Base-by-base conservation (phyloP, 139 green algal genomes). In the Haematococcus lacustris region DNA sequence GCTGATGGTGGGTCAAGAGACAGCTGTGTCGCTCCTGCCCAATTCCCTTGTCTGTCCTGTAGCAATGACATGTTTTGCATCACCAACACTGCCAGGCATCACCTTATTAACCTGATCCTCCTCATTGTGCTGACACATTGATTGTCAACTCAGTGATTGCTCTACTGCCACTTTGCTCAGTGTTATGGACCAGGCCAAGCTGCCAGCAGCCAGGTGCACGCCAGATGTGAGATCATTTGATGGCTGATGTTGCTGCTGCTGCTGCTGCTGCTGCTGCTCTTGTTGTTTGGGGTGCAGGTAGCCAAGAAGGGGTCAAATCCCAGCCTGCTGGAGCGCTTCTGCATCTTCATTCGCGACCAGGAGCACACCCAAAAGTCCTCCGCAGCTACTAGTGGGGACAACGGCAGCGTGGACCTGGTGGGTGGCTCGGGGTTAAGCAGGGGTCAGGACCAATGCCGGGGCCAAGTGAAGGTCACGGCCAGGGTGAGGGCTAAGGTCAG, bases 341-440 rank as follows among this genome's bases (percentile, higher is more conserved):
- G 68, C 61, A 71, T 82, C 61, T 82, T 78, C 47, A 63, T 38
- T 2, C 50, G 77, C 32, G 77, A 82, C 51, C 72, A 82, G 71
- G 64, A 85, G 69, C 68, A 77, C 63, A 84, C 81, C 37, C 76
- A 86, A 73, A 76, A 80, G 51, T 13, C 32, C 1, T 25, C 47
- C 1, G 51, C 38, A 3, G 73, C 66, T 38, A 73, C 68, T 32
- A 53, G 38, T 3, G 73, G 73, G 1, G 66, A 78, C 38, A 69
- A 38, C n/a, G 73, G n/a, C n/a, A n/a, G 65, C 26, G 71, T 84
- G 38, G 73, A 78, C 37, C 73, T 78, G 73, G 73, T 78, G 73
- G 41, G 43, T 25, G n/a, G n/a, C n/a, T n/a, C n/a, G n/a, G n/a
- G n/a, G n/a, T n/a, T n/a, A n/a, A n/a, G n/a, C n/a, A n/a, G n/a